Evolutionary conservation across 2,329 filamentous ascomycete genomes (phyloP).

Genomic region (Acephala macrosclerotiorum): DNA sequence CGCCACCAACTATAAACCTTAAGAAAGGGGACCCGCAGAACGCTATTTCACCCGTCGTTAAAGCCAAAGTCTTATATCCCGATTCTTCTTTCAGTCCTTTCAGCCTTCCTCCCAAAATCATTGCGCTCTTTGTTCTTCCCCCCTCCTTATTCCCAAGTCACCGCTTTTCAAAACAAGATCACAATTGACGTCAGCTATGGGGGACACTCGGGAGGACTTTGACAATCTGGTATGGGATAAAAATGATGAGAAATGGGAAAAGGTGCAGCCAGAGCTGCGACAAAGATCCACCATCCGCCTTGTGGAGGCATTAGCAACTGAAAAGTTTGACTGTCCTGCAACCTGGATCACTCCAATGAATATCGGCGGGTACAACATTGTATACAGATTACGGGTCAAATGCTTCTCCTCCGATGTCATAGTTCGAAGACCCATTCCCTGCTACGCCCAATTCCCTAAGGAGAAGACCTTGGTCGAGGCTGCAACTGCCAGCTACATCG

Average conservation of each 20-base stretch:
- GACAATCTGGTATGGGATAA: constrained; percentile 37
- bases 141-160: too few relatives aligned
- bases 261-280: constrained; percentile 26
- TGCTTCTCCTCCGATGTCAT: constrained; percentile 25
- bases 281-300: constrained; percentile 14
- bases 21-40: too few relatives aligned
- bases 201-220: constrained; percentile 20
- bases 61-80: too few relatives aligned
- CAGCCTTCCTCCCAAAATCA: too few relatives aligned
- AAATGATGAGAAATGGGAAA: constrained; percentile 32
- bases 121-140: too few relatives aligned
- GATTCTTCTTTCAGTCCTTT: too few relatives aligned
- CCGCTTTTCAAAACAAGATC: too few relatives aligned
- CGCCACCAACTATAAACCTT: too few relatives aligned
- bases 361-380: constrained; percentile 34
- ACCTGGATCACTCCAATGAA: constrained; percentile 29
- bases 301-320: constrained; percentile 10
- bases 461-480: constrained; percentile 28
- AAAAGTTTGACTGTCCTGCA: constrained; percentile 30
- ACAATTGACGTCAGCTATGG: too few relatives aligned
- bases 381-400: constrained; percentile 34
- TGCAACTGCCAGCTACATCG: constrained; percentile 22
- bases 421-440: constrained; percentile 26
- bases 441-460: constrained; percentile 16
- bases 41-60: too few relatives aligned